A percentile compares a stretch with the other conserved stretches of the same genome.
Evolutionary conservation across 2,329 filamentous ascomycete species (phyloP).

Genomic region (Arthroderma uncinatum): DNA sequence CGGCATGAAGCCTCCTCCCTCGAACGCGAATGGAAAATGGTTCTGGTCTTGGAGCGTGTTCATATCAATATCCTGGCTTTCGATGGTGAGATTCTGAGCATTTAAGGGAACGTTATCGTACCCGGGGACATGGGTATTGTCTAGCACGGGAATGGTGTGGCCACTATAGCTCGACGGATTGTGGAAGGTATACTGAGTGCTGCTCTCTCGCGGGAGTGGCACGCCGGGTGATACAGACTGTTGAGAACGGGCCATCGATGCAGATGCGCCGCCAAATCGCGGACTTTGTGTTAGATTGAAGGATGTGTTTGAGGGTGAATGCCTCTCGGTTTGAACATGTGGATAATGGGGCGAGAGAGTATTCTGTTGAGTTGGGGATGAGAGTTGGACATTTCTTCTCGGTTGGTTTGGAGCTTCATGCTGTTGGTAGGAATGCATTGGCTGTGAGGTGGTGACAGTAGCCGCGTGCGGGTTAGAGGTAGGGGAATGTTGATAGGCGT

Average conservation of each 20-base stretch:
- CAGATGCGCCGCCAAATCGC: neutral
- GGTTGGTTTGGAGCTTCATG: constrained; percentile 26
- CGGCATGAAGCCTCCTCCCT: constrained; percentile 54
- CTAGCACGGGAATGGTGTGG: neutral
- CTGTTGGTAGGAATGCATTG: neutral
- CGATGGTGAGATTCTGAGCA: constrained; percentile 41
- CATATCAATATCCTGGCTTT: constrained; percentile 68
- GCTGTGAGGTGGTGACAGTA: neutral
- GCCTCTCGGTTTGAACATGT: constrained; percentile 85
- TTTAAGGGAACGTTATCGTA: constrained; percentile 4
- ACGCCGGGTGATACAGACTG: neutral
- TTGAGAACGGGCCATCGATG: neutral
- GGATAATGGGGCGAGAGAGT: constrained; percentile 68
- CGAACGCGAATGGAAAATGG: constrained; percentile 30
- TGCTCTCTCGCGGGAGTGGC: neutral
- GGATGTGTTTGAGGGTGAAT: constrained; percentile 53
- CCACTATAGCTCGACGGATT: neutral
- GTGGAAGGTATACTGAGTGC: neutral
- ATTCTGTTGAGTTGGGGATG: constrained; percentile 49
- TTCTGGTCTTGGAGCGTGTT: constrained; percentile 42
- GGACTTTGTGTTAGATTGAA: neutral
- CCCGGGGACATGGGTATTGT: neutral
- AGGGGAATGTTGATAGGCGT: neutral
- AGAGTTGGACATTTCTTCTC: constrained; percentile 18
- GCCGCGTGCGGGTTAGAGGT: neutral